These are phyloP conservation scores for Blastobotrys chiropterorum DNA, from an alignment of 805 yeast species.

Conservation along the genomic window DNA sequence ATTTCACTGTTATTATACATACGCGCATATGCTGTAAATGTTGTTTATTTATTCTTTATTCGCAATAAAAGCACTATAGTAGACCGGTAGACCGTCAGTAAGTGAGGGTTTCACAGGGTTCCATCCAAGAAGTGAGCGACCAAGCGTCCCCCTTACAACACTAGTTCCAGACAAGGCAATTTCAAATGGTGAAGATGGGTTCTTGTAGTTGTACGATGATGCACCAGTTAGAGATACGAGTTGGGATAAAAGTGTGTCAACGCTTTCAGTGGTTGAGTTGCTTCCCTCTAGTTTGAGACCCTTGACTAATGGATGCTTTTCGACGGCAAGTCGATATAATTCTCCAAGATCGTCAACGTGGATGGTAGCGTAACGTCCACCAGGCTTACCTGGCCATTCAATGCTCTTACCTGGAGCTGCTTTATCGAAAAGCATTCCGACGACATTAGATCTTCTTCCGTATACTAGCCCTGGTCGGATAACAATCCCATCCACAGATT, in stretches of 20 bases:
- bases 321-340: neutral
- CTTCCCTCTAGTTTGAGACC: neutral
- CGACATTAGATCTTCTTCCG: neutral
- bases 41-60: neutral
- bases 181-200: neutral
- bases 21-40: no score
- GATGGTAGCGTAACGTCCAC: slow-evolving; percentile 1
- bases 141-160: neutral
- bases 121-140: neutral
- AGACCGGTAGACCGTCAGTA: neutral
- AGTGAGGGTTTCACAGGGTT: neutral
- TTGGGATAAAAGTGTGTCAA: neutral
- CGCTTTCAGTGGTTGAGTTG: neutral
- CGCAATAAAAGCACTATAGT: neutral
- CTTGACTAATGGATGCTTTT: neutral
- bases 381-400: neutral
- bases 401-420: neutral
- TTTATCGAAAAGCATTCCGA: neutral
- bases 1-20: no score
- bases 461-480: neutral
- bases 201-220: neutral
- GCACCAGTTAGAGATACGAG: neutral
- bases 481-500: neutral
- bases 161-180: neutral
- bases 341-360: neutral